Evolutionary conservation across 495 filamentous ascomycete genomes (phyloP).

Genomic region (Aspergillus ostianus): DNA sequence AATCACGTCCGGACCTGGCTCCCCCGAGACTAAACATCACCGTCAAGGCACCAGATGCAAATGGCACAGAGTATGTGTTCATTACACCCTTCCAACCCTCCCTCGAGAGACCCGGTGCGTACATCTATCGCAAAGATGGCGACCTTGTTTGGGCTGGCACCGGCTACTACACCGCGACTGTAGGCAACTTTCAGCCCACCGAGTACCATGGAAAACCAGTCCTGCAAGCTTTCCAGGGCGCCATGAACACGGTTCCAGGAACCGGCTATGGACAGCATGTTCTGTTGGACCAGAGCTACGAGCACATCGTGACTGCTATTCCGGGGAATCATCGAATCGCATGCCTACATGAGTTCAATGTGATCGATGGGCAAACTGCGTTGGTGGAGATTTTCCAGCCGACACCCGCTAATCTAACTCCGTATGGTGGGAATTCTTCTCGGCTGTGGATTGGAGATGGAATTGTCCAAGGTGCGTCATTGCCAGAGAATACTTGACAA

Average conservation of each 20-base stretch:
- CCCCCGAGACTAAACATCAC: conserved; percentile 55
- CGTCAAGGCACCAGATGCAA: conserved; percentile 39
- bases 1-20: conserved; percentile 49
- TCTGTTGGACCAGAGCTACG: conserved; percentile 46
- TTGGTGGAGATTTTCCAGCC: conserved; percentile 33
- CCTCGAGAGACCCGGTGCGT: conserved; percentile 40
- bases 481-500: not conserved
- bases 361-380: conserved; percentile 32
- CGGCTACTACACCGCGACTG: conserved; percentile 45
- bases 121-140: conserved; percentile 51
- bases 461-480: conserved; percentile 29
- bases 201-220: conserved; percentile 42
- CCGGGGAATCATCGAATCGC: conserved; percentile 40
- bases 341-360: conserved; percentile 49
- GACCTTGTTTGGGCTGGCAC: conserved; percentile 54
- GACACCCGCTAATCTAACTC: conserved; percentile 21
- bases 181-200: conserved; percentile 34
- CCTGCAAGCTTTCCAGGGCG: conserved; percentile 49
- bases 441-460: conserved; percentile 36
- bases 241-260: conserved; percentile 43
- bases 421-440: conserved; percentile 25
- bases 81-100: conserved; percentile 43
- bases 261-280: conserved; percentile 45
- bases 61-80: conserved; percentile 48
- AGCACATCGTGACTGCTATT: conserved; percentile 41